A percentile compares a stretch with the other conserved stretches of the same genome.
These are phyloP conservation scores for Boletus mariae DNA, from an alignment of 1,284 basidiomycete genomes.

Conservation along the genomic window DNA sequence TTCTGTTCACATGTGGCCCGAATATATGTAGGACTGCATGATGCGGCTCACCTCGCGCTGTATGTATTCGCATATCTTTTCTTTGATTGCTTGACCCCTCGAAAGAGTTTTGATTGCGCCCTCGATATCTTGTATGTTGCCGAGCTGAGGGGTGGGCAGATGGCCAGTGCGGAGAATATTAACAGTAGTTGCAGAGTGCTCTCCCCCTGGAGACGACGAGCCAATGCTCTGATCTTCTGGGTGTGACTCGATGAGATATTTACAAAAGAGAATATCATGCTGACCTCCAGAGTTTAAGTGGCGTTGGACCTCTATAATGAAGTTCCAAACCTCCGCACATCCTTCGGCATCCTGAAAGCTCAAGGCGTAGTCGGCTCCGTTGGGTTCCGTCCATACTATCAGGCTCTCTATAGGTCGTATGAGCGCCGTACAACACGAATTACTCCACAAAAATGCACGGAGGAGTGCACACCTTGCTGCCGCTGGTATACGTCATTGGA, in stretches of 20 bases:
- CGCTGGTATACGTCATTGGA: constrained; percentile 86
- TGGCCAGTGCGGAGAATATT: constrained; percentile 67
- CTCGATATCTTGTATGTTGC: constrained; percentile 74
- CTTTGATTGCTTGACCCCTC: constrained; percentile 65
- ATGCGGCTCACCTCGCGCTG: constrained; percentile 58
- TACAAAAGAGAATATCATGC: constrained; percentile 17
- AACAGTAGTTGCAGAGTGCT: constrained; percentile 56
- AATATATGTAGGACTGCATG: background rate
- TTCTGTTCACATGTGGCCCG: constrained; percentile 11
- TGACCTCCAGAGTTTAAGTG: constrained; percentile 68
- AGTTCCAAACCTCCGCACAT: constrained; percentile 96
- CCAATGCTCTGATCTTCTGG: constrained; percentile 45
- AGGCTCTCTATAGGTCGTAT: constrained; percentile 70
- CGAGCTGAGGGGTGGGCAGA: constrained; percentile 66
- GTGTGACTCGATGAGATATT: constrained; percentile 14
- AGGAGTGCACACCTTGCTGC: constrained; percentile 73
- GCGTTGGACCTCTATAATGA: constrained; percentile 92
- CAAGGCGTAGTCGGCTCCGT: constrained; percentile 92
- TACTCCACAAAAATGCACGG: background rate
- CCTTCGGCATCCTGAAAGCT: constrained; percentile 97
- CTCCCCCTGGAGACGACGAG: constrained; percentile 59
- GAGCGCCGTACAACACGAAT: constrained; percentile 11
- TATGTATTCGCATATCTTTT: constrained; percentile 81
- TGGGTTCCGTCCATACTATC: constrained; percentile 98
- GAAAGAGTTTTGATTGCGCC: constrained; percentile 68